Evolutionary conservation across 192 early-diverging fungal species (phyloP).

Genomic region (Dissophora ornata): DNA sequence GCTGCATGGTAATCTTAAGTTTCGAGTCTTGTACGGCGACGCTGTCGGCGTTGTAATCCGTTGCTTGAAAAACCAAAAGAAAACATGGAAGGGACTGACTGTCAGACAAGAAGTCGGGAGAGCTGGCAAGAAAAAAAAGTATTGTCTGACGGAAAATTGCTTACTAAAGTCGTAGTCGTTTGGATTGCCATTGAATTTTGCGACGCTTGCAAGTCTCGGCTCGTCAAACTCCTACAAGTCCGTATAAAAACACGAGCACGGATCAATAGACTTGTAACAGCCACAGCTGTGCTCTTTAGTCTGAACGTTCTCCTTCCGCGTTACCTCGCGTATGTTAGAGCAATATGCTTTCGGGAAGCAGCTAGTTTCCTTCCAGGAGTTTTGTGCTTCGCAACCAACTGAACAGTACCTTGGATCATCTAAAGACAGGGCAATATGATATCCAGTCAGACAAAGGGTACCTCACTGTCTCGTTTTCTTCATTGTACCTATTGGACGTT

Average conservation of each 20-base stretch:
- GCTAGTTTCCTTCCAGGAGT: constrained; percentile 40
- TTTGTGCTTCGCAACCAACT: constrained; percentile 29
- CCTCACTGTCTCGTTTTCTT: no score
- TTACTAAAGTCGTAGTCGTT: constrained; percentile 39
- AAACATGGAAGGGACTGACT: background rate
- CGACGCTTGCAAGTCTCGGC: constrained; percentile 15
- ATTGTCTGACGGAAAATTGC: constrained; percentile 9
- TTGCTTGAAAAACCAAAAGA: constrained; percentile 2
- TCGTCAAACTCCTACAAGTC: constrained; percentile 19
- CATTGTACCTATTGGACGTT: no score
- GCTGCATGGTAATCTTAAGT: constrained; percentile 37
- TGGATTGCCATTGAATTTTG: constrained; percentile 29
- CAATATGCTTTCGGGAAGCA: constrained; percentile 33
- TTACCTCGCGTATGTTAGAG: constrained; percentile 25
- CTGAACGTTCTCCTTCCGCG: no score
- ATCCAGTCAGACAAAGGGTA: background rate
- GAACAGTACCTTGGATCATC: constrained; percentile 40
- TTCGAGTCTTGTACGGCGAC: constrained; percentile 26
- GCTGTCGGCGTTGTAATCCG: constrained; percentile 33
- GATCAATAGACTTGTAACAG: no score
- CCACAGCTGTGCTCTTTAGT: no score
- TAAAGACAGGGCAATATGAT: background rate
- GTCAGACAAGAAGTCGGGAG: background rate
- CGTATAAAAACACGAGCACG: no score
- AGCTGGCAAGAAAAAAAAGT: no score